Base-by-base conservation (phyloP, 306 rosid genomes). In the Quercus wislizeni region DNA sequence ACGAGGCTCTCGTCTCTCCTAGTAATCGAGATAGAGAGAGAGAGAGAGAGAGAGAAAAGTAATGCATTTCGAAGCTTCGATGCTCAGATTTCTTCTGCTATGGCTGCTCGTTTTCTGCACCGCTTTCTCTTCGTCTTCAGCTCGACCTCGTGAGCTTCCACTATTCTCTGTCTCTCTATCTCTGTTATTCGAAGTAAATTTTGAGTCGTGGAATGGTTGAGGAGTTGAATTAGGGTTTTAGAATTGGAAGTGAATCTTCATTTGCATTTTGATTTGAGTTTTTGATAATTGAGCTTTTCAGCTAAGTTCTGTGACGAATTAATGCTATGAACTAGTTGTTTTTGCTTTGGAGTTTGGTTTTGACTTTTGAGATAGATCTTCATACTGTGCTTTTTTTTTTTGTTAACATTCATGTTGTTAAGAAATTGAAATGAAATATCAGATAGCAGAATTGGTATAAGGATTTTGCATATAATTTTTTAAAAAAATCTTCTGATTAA, bases 101-200 rank as follows among this genome's bases (percentile, higher is more conserved):
- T 90, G 91, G 85, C 85, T 85, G 74, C 43, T 88, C 74, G 28
- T 91, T n/a, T 69, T 85, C 84, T 74, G 82, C 85, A 80, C 72
- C 9, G 80, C 75, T 49, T 77, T 81, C 52, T 41, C 78, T 31
- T 65, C 56, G 17, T 83, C 70, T 81, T 76, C 91, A 62, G 90
- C 97, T 69, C 67, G 75, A 69, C 83, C 74, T 51, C 83, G 99
- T 94, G 64, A 91, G 88, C 74, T 76, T 79, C 80, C 17, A 4
- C 46, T 1, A 1, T 64, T 64, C 41, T 27, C 13, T 1, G 7
- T 51, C 72, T 41, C 61, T 43, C 23, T 41, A 41, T 71, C 51
- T 63, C 69, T 52, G 76, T 73, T 41, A 46, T 75, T 43, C 49
- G 27, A 8, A 19, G 2, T n/a, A 49, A 49, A 49, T 1, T 4